Conservation (phyloP, 768 basidiomycete species). For the Leccinum olivaceopallidum region DNA sequence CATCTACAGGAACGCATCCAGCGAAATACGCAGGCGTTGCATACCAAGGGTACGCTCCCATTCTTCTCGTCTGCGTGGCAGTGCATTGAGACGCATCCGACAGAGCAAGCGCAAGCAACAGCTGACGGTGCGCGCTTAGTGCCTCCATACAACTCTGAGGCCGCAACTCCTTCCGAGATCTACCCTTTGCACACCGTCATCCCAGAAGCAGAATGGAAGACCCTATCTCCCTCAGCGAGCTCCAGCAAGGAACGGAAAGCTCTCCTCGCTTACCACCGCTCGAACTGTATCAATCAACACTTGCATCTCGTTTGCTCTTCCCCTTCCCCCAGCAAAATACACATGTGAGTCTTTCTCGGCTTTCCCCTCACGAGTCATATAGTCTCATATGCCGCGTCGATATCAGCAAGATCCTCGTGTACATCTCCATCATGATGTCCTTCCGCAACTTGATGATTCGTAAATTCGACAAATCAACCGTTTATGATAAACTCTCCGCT, state of each 20-base stretch:
- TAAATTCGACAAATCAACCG: slow-evolving; percentile 47
- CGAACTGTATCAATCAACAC: slow-evolving; percentile 72
- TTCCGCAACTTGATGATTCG: slow-evolving; percentile 52
- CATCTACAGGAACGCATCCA: slow-evolving; percentile 85
- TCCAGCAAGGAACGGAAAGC: slow-evolving; percentile 49
- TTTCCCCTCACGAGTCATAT: background rate
- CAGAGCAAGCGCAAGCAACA: slow-evolving; percentile 67
- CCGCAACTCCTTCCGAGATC: slow-evolving; percentile 68
- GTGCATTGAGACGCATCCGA: slow-evolving; percentile 2
- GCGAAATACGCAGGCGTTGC: slow-evolving; percentile 64
- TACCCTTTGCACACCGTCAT: slow-evolving; percentile 78
- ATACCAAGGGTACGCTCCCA: slow-evolving; percentile 60
- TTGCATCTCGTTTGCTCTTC: slow-evolving; percentile 41
- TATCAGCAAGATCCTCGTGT: slow-evolving; percentile 70
- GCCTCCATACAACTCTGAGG: slow-evolving; percentile 69
- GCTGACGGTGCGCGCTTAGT: slow-evolving; percentile 70
- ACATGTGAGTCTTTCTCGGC: slow-evolving; percentile 47
- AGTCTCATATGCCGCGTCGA: slow-evolving; percentile 2
- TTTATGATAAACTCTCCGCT: slow-evolving; percentile 55
- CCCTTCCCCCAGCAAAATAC: slow-evolving; percentile 55
- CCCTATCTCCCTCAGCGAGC: slow-evolving; percentile 51
- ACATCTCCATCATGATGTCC: slow-evolving; percentile 79
- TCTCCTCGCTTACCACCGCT: slow-evolving; percentile 61
- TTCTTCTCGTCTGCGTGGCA: background rate
- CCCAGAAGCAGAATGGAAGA: slow-evolving; percentile 77